Conservation (phyloP, 768 basidiomycete genomes). For the Psilocybe cyanescens region DNA sequence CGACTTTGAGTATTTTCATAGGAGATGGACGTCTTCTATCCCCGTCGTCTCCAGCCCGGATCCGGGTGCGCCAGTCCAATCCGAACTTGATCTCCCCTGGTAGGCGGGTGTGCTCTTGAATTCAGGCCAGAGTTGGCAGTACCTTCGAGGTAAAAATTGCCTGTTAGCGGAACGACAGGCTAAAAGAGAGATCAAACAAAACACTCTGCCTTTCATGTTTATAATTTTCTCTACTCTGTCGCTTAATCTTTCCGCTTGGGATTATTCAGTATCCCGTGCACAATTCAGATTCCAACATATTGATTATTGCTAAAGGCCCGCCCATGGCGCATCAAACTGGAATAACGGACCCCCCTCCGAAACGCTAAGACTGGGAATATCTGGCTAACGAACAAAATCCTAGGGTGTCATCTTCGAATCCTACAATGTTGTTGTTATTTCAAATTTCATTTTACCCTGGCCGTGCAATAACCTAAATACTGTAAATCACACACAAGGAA, state of each 20-base stretch:
- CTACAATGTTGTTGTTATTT: background rate
- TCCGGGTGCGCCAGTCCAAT: too few relatives aligned
- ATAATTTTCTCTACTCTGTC: background rate
- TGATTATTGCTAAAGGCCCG: background rate
- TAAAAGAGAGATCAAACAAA: too few relatives aligned
- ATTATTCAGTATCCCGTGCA: background rate
- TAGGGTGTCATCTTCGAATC: background rate
- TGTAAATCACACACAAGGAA: background rate
- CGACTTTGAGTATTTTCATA: too few relatives aligned
- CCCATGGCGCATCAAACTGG: conserved; percentile 7
- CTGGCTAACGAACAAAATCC: background rate
- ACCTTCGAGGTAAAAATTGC: too few relatives aligned
- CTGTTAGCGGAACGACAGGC: too few relatives aligned
- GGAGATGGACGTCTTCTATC: too few relatives aligned
- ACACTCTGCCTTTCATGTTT: background rate
- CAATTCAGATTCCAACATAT: background rate
- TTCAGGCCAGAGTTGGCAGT: too few relatives aligned
- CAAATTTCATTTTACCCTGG: background rate
- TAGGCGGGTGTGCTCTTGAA: too few relatives aligned
- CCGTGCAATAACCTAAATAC: background rate
- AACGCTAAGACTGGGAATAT: background rate
- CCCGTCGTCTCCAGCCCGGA: too few relatives aligned
- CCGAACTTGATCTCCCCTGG: too few relatives aligned
- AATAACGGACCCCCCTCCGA: background rate
- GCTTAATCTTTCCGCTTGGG: background rate